These are phyloP conservation scores for Saccharomycopsis javanensis DNA, from an alignment of 805 yeast genomes.

Conservation along the genomic window DNA sequence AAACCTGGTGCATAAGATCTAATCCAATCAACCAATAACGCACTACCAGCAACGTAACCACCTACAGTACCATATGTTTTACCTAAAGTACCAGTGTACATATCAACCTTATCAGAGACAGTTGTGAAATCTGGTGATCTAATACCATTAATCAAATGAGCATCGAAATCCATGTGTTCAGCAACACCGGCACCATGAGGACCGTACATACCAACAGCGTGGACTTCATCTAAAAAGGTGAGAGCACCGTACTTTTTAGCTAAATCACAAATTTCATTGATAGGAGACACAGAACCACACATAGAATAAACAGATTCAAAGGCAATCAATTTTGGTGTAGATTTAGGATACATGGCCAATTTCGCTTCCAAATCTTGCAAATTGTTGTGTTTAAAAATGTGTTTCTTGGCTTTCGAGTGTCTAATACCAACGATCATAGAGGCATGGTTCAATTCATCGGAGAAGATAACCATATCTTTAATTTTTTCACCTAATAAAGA, in stretches of 20 bases:
- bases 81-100: constrained; percentile 96
- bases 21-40: constrained; percentile 82
- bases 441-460: constrained; percentile 92
- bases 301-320: constrained; percentile 96
- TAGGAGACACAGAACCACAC: constrained; percentile 97
- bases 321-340: constrained; percentile 91
- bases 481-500: constrained; percentile 85
- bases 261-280: constrained; percentile 82
- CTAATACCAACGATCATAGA: constrained; percentile 95
- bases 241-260: constrained; percentile 97
- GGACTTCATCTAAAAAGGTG: constrained; percentile 96
- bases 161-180: constrained; percentile 85
- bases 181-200: constrained; percentile 99
- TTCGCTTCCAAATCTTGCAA: constrained; percentile 70
- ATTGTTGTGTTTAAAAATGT: constrained; percentile 87
- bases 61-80: constrained; percentile 97
- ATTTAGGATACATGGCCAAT: constrained; percentile 70
- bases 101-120: constrained; percentile 83
- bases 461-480: constrained; percentile 81
- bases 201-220: constrained; percentile 98
- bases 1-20: constrained; percentile 96
- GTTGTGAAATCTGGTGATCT: constrained; percentile 44
- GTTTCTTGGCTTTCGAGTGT: constrained; percentile 81
- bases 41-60: constrained; percentile 90
- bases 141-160: constrained; percentile 62